Conservation (phyloP, 768 basidiomycete genomes). For the Calvatia gigantea region DNA sequence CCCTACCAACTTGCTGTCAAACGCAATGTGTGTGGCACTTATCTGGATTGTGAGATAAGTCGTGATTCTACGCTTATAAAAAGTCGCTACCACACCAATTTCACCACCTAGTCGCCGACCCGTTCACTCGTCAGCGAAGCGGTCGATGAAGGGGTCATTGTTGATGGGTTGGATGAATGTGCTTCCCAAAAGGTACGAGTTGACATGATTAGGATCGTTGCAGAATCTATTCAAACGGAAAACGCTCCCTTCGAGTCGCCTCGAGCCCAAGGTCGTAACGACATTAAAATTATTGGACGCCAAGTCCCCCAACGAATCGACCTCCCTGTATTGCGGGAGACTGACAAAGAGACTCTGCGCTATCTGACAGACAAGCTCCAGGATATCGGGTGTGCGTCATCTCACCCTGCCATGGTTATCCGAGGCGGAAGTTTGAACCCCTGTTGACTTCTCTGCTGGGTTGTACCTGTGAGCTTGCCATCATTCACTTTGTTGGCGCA, state of each 20-base stretch:
- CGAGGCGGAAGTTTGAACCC: neutral
- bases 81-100: no score
- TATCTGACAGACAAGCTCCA: neutral
- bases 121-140: neutral
- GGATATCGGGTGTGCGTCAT: neutral
- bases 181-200: neutral
- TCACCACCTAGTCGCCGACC: neutral
- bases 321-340: neutral
- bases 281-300: neutral
- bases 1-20: neutral
- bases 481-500: neutral
- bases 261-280: neutral
- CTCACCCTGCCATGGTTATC: neutral
- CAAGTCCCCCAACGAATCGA: neutral
- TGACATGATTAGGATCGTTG: neutral
- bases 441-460: neutral
- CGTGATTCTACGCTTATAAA: no score
- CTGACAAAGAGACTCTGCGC: neutral
- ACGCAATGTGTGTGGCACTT: no score
- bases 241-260: neutral
- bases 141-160: neutral
- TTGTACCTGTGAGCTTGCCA: neutral
- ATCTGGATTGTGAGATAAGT: no score
- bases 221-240: neutral
- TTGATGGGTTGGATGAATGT: neutral